Percentiles rank a stretch among this genome's conserved stretches.
phyloP scores from a whole-genome alignment of 2,329 filamentous ascomycete species.

The Cytospora piceae region DNA sequence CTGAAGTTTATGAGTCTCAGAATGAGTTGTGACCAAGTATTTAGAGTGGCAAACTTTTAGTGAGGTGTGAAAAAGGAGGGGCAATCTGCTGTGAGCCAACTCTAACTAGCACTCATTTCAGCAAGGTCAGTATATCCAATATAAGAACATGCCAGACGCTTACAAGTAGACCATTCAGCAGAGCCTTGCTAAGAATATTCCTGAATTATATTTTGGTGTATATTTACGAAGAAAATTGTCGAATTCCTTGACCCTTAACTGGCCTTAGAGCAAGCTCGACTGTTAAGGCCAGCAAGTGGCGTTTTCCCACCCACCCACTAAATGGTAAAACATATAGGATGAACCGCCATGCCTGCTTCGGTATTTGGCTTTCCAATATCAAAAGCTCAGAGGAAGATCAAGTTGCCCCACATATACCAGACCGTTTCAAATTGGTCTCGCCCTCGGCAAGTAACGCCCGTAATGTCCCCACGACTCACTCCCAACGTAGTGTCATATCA shows the following conservation, averaged over 20 bases:
- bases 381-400: background rate
- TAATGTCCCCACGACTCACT: background rate
- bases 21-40: background rate
- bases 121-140: background rate
- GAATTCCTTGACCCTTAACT: background rate
- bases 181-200: background rate
- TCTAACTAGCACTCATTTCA: background rate
- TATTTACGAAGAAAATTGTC: background rate
- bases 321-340: background rate
- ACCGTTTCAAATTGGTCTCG: background rate
- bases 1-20: background rate
- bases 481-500: background rate
- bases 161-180: background rate
- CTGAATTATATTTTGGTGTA: background rate
- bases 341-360: background rate
- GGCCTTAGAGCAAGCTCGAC: conserved; percentile 1
- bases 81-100: background rate
- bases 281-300: background rate
- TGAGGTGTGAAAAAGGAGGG: conserved; percentile 1
- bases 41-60: background rate
- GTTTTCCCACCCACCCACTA: background rate
- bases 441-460: background rate
- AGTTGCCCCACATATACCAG: background rate
- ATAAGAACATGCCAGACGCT: background rate
- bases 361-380: background rate